Evolutionary conservation across 192 early-diverging fungal species (phyloP).

Genomic region (Umbelopsis sp.): DNA sequence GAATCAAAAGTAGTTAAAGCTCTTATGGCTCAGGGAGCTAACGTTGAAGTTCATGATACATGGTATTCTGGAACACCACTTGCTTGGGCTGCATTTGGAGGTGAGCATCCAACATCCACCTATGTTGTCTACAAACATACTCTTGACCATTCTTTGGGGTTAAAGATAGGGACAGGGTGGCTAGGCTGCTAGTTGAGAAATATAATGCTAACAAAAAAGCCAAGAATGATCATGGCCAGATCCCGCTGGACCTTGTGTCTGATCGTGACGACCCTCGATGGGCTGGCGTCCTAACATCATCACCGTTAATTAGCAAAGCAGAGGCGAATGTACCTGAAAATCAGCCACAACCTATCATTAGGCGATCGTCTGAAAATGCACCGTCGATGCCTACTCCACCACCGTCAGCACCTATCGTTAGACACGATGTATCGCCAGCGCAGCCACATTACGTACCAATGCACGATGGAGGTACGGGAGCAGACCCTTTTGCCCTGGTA

Average conservation of each 20-base stretch:
- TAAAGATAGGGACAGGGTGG: constrained; percentile 60
- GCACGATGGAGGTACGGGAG: neutral
- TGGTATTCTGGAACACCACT: constrained; percentile 84
- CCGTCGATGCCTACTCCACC: neutral
- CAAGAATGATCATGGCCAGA: constrained; percentile 76
- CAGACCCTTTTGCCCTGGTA: constrained; percentile 34
- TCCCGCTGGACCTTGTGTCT: constrained; percentile 78
- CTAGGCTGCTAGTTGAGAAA: constrained; percentile 72
- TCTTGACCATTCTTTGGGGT: neutral
- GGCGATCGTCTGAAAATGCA: neutral
- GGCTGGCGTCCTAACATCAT: constrained; percentile 30
- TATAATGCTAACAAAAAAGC: constrained; percentile 77
- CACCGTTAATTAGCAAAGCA: neutral
- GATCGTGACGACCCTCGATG: constrained; percentile 52
- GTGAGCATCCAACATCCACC: constrained; percentile 18
- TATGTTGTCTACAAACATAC: neutral
- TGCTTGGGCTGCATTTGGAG: constrained; percentile 89
- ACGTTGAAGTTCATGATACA: constrained; percentile 83
- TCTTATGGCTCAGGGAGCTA: constrained; percentile 74
- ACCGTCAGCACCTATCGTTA: neutral
- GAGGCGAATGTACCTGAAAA: neutral
- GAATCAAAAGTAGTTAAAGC: constrained; percentile 63
- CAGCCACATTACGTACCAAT: neutral
- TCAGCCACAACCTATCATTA: neutral
- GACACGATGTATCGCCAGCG: neutral